Evolutionary conservation across 2,329 filamentous ascomycete genomes (phyloP).

Genomic region (Trichoderma arundinaceum): DNA sequence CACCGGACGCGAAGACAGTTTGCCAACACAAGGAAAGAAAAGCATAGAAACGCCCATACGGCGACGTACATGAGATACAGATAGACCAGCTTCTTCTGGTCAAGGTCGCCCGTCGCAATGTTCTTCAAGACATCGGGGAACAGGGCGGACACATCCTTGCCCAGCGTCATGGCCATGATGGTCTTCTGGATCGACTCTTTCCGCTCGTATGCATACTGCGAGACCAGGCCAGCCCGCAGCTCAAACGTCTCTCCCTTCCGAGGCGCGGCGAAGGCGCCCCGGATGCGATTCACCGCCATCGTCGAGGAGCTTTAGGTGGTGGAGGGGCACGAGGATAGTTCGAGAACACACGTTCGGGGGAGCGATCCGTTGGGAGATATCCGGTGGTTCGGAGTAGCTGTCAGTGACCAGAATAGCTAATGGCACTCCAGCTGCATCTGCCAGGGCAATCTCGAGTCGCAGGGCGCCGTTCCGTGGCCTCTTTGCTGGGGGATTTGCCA

Average conservation of each 20-base stretch:
- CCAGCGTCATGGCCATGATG: conserved; percentile 99
- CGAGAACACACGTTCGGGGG: neutral
- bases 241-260: conserved; percentile 98
- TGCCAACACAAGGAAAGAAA: neutral
- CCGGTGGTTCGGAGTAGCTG: neutral
- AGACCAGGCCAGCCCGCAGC: conserved; percentile 91
- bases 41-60: neutral
- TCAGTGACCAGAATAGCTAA: neutral
- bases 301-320: conserved; percentile 39
- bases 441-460: conserved; percentile 10
- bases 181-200: conserved; percentile 99
- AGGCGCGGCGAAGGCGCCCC: conserved; percentile 89
- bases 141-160: conserved; percentile 95
- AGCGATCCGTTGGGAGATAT: neutral
- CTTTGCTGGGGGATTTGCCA: neutral
- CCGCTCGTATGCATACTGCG: conserved; percentile 98
- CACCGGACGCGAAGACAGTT: neutral
- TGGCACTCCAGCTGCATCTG: neutral
- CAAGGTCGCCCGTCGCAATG: conserved; percentile 90
- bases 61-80: conserved; percentile 86
- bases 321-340: conserved; percentile 38
- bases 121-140: conserved; percentile 99
- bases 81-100: conserved; percentile 99
- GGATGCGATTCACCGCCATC: conserved; percentile 97
- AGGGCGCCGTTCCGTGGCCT: conserved; percentile 24